These are phyloP conservation scores for Cucurbita maxima DNA, from an alignment of 306 rosid genomes.

Conservation along the genomic window DNA sequence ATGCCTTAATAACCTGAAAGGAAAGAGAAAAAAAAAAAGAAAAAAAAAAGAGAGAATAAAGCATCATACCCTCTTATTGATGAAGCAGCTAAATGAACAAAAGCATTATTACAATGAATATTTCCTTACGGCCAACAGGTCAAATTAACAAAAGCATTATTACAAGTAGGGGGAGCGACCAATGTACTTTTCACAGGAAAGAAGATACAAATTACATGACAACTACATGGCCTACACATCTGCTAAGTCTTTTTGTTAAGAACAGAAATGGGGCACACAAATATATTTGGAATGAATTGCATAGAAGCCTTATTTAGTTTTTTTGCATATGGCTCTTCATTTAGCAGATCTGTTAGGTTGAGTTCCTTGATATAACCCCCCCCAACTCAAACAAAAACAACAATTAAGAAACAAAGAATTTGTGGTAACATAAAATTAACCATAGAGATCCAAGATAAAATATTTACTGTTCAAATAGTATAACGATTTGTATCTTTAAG, in stretches of 20 bases:
- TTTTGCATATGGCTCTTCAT: not conserved
- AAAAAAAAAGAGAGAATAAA: not conserved
- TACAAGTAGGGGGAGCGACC: not conserved
- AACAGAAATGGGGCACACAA: not conserved
- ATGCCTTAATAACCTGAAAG: constrained; percentile 62
- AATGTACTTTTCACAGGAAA: not conserved
- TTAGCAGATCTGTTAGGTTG: not conserved
- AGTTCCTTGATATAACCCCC: not conserved
- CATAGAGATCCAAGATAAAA: too few relatives aligned
- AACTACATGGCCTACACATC: not conserved
- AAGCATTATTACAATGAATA: not conserved
- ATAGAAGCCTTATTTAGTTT: not conserved
- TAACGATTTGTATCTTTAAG: too few relatives aligned
- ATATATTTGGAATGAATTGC: not conserved
- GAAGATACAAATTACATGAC: not conserved
- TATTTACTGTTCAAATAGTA: too few relatives aligned
- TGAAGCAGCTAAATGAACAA: not conserved
- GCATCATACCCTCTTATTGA: not conserved
- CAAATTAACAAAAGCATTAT: not conserved
- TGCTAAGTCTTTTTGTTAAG: not conserved
- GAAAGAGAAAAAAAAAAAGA: not conserved
- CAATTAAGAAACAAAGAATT: too few relatives aligned
- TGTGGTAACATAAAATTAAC: too few relatives aligned
- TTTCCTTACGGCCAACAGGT: not conserved
- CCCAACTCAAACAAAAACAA: not conserved